These are phyloP conservation scores for Ustilago loliicola DNA, from an alignment of 1,284 basidiomycete species.

Conservation along the genomic window DNA sequence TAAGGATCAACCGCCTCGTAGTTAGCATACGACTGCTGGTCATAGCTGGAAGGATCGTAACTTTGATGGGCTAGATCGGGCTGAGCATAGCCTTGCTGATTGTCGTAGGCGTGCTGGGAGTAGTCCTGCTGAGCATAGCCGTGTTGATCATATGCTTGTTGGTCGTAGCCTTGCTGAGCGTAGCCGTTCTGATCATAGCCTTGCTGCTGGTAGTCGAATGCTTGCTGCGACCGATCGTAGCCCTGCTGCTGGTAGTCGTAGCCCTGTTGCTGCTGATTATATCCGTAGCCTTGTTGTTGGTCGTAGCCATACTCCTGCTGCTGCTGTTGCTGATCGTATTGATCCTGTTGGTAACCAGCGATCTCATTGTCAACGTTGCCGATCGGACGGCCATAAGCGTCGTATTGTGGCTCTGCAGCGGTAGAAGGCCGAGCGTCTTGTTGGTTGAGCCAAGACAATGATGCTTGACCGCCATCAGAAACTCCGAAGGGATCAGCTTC, in stretches of 20 bases:
- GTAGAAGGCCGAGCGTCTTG: slow-evolving; percentile 1
- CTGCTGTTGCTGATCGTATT: slow-evolving; percentile 31
- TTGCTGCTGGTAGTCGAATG: slow-evolving; percentile 20
- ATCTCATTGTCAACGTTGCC: slow-evolving; percentile 11
- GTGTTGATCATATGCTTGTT: slow-evolving; percentile 30
- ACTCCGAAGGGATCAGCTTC: slow-evolving; percentile 34
- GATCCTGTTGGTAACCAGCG: slow-evolving; percentile 27
- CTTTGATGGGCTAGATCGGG: slow-evolving; percentile 21
- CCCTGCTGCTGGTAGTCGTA: slow-evolving; percentile 25
- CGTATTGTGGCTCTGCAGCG: slow-evolving; percentile 28
- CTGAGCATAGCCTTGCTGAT: slow-evolving; percentile 18
- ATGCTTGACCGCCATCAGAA: slow-evolving; percentile 37
- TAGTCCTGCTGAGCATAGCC: slow-evolving; percentile 26
- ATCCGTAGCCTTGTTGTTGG: slow-evolving; percentile 29
- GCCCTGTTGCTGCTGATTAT: slow-evolving; percentile 24
- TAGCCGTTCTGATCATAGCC: slow-evolving; percentile 30
- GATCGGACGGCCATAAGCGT: slow-evolving; percentile 40
- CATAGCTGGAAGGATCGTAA: slow-evolving; percentile 21
- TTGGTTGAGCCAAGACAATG: slow-evolving; percentile 37
- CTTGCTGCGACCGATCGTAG: slow-evolving; percentile 25
- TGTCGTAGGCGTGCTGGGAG: slow-evolving; percentile 2
- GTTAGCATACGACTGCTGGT: slow-evolving; percentile 25
- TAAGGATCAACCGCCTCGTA: slow-evolving; percentile 23
- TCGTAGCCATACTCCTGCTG: slow-evolving; percentile 25
- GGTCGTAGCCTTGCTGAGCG: slow-evolving; percentile 17